Evolutionary conservation across 2,329 filamentous ascomycete species (phyloP).

Genomic region (Lecanicillium sp.): DNA sequence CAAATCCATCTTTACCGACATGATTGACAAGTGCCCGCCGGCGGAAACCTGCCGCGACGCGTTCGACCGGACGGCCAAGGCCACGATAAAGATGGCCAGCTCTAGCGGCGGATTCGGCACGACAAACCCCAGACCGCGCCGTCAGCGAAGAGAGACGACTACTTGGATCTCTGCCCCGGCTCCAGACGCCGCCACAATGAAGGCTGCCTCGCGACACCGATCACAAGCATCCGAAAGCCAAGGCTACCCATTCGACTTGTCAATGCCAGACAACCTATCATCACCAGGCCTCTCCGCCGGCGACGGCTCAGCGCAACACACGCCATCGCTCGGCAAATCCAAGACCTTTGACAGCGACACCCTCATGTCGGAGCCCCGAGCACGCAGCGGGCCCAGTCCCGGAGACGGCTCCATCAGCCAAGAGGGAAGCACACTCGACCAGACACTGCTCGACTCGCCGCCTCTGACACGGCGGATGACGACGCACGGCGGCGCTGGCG

Average conservation of each 20-base stretch:
- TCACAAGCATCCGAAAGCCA: constrained; percentile 18
- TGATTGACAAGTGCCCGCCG: constrained; percentile 91
- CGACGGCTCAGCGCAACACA: constrained; percentile 33
- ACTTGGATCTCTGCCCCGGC: constrained; percentile 24
- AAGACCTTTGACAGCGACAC: constrained; percentile 31
- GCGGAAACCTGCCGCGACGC: constrained; percentile 92
- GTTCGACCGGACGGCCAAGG: constrained; percentile 91
- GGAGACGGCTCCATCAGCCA: constrained; percentile 24
- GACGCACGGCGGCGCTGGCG: constrained; percentile 25
- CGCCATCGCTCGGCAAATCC: constrained; percentile 33
- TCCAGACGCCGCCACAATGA: constrained; percentile 22
- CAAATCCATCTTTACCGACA: constrained; percentile 83
- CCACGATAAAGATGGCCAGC: constrained; percentile 91
- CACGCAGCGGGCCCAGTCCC: constrained; percentile 26
- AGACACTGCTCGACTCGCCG: constrained; percentile 40
- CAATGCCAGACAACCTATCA: constrained; percentile 34
- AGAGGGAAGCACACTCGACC: constrained; percentile 31
- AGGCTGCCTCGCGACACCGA: constrained; percentile 20
- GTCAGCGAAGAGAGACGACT: constrained; percentile 23
- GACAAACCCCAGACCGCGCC: constrained; percentile 24
- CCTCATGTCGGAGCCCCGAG: constrained; percentile 26
- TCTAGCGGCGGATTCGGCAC: constrained; percentile 74
- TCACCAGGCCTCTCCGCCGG: constrained; percentile 35
- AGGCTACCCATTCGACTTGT: constrained; percentile 27
- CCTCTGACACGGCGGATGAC: constrained; percentile 31